A percentile compares a stretch with the other conserved stretches of the same genome.
Evolutionary conservation across 768 basidiomycete genomes (phyloP).

Genomic region (Paxillus involutus): DNA sequence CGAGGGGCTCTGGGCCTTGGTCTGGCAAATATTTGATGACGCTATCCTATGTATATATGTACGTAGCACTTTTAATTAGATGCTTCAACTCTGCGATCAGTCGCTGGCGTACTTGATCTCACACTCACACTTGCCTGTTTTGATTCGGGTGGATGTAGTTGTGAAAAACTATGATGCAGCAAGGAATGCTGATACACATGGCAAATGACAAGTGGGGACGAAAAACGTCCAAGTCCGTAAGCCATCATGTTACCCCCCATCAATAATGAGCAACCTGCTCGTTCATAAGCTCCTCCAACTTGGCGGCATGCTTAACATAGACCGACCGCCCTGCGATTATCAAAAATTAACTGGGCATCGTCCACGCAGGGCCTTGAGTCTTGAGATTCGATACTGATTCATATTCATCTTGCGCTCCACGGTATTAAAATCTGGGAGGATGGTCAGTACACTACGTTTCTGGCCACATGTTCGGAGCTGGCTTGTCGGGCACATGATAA

Average conservation of each 20-base stretch:
- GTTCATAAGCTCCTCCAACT: conserved; percentile 76
- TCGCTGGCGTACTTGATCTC: too few relatives aligned
- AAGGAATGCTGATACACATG: neutral
- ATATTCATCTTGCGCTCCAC: conserved; percentile 87
- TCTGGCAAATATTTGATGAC: neutral
- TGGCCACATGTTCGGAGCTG: too few relatives aligned
- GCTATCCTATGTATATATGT: neutral
- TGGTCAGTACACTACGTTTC: neutral
- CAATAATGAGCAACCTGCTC: conserved; percentile 40
- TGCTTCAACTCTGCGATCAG: too few relatives aligned
- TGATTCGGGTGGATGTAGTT: neutral
- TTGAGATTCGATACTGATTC: conserved; percentile 78
- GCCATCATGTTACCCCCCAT: conserved; percentile 14
- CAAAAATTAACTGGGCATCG: conserved; percentile 83
- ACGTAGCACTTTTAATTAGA: too few relatives aligned
- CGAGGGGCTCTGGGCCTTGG: neutral
- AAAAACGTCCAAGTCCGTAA: neutral
- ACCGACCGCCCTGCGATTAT: conserved; percentile 82
- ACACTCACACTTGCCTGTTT: neutral
- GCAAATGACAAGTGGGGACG: too few relatives aligned
- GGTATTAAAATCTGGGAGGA: conserved; percentile 68
- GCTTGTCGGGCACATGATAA: conserved; percentile 94
- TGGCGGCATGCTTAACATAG: conserved; percentile 83
- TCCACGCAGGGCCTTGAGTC: conserved; percentile 51
- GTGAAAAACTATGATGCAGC: neutral